Conservation (phyloP, 179 eudicot genomes). For the Silene vulgaris region DNA sequence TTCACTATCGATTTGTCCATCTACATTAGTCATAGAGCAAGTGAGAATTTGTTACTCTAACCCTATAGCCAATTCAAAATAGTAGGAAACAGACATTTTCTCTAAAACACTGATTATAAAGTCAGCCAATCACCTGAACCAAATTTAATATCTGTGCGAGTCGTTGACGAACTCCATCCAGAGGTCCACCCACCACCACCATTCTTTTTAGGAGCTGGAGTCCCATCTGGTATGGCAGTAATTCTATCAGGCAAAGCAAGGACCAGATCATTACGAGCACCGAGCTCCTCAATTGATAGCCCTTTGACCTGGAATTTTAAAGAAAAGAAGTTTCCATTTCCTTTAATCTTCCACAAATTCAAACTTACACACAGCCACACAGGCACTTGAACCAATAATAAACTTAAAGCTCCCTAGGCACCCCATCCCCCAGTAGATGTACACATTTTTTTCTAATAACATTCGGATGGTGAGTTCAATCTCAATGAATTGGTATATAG, state of each 20-base stretch:
- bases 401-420: not conserved
- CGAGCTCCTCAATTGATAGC: slow-evolving; percentile 80
- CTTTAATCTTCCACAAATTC: not conserved
- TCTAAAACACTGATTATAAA: slow-evolving; percentile 6
- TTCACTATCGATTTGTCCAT: slow-evolving; percentile 68
- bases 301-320: slow-evolving; percentile 69
- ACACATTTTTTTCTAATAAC: not conserved
- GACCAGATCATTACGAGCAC: slow-evolving; percentile 82
- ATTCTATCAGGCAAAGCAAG: slow-evolving; percentile 92
- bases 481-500: not conserved
- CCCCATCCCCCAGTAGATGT: not conserved
- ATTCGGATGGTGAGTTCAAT: not conserved
- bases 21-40: slow-evolving; percentile 33
- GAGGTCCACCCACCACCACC: slow-evolving; percentile 88
- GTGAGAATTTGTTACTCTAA: not conserved
- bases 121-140: slow-evolving; percentile 67
- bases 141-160: slow-evolving; percentile 81
- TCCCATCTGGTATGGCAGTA: slow-evolving; percentile 90
- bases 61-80: not conserved
- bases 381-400: not conserved
- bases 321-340: not conserved
- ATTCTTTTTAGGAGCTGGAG: slow-evolving; percentile 66
- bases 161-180: slow-evolving; percentile 77
- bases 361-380: not conserved
- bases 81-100: slow-evolving; percentile 1